These are phyloP conservation scores for Naganishia albida DNA, from an alignment of 1,284 basidiomycete species.

Conservation along the genomic window DNA sequence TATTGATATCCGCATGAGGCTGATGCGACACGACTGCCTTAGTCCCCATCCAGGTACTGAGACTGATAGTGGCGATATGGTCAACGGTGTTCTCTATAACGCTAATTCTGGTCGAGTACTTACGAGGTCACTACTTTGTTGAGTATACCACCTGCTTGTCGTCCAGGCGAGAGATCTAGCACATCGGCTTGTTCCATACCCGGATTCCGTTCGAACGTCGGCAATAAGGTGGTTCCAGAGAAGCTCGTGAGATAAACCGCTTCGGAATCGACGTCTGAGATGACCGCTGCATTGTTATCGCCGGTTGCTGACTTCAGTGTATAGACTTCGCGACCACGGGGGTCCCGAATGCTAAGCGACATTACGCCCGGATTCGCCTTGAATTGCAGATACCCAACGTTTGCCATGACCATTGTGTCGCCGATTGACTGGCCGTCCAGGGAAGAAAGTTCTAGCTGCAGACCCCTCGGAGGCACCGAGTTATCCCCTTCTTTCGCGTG, in stretches of 20 bases:
- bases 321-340: slow-evolving; percentile 78
- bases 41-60: slow-evolving; percentile 38
- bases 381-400: slow-evolving; percentile 95
- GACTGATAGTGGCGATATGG: not conserved
- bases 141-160: slow-evolving; percentile 14
- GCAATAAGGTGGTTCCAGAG: slow-evolving; percentile 84
- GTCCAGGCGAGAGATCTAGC: slow-evolving; percentile 57
- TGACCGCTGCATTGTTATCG: slow-evolving; percentile 58
- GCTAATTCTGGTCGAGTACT: not conserved
- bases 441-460: slow-evolving; percentile 75
- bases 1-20: slow-evolving; percentile 82
- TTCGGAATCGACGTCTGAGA: slow-evolving; percentile 62
- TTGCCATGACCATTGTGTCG: slow-evolving; percentile 88
- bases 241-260: slow-evolving; percentile 76
- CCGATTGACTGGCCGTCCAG: slow-evolving; percentile 62
- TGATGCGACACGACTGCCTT: slow-evolving; percentile 40
- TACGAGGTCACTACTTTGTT: slow-evolving; percentile 30
- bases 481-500: slow-evolving; percentile 76
- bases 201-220: slow-evolving; percentile 66
- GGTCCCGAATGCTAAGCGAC: slow-evolving; percentile 75
- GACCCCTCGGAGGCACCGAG: slow-evolving; percentile 71
- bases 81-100: not conserved
- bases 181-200: slow-evolving; percentile 84
- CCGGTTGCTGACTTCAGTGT: slow-evolving; percentile 69
- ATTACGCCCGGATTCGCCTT: slow-evolving; percentile 88